These are phyloP conservation scores for Phytopythium aichiense DNA, from an alignment of 352 stramenopile species.

Conservation along the genomic window DNA sequence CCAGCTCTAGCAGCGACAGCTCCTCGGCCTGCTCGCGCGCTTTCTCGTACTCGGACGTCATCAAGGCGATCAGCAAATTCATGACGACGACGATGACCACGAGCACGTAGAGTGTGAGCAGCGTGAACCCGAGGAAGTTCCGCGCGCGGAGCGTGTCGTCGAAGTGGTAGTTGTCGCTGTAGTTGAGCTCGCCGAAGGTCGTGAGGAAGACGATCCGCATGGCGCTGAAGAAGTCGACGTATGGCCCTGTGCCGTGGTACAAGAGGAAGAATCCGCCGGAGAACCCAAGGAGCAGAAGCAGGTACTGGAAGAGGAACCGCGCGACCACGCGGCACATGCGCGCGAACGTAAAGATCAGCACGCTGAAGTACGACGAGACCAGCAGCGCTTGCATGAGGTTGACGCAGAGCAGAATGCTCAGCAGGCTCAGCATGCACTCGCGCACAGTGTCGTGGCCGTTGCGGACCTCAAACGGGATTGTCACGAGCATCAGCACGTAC, in stretches of 20 bases:
- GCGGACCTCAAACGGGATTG: constrained; percentile 43
- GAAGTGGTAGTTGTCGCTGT: constrained; percentile 46
- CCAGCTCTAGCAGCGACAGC: constrained; percentile 38
- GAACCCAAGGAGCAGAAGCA: constrained; percentile 46
- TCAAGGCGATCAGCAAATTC: constrained; percentile 49
- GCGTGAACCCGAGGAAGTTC: constrained; percentile 38
- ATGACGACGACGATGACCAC: constrained; percentile 54
- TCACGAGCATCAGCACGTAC: constrained; percentile 40
- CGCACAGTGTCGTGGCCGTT: constrained; percentile 27
- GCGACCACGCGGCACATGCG: constrained; percentile 53
- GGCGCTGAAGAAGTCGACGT: constrained; percentile 40
- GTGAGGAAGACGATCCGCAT: constrained; percentile 55
- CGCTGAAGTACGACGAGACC: constrained; percentile 53
- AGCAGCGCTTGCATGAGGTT: constrained; percentile 54
- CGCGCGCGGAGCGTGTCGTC: constrained; percentile 27
- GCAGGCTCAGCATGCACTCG: constrained; percentile 44
- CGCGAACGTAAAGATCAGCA: constrained; percentile 64
- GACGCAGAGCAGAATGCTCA: constrained; percentile 48
- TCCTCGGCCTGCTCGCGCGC: constrained; percentile 51
- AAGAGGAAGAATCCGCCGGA: constrained; percentile 41
- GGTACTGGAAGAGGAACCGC: constrained; percentile 52
- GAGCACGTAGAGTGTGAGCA: constrained; percentile 47
- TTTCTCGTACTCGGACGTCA: constrained; percentile 61
- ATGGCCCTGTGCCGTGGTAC: constrained; percentile 35
- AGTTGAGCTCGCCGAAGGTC: constrained; percentile 56